These are phyloP conservation scores for Niveomyces coronatus DNA, from an alignment of 2,329 filamentous ascomycete species.

Conservation along the genomic window DNA sequence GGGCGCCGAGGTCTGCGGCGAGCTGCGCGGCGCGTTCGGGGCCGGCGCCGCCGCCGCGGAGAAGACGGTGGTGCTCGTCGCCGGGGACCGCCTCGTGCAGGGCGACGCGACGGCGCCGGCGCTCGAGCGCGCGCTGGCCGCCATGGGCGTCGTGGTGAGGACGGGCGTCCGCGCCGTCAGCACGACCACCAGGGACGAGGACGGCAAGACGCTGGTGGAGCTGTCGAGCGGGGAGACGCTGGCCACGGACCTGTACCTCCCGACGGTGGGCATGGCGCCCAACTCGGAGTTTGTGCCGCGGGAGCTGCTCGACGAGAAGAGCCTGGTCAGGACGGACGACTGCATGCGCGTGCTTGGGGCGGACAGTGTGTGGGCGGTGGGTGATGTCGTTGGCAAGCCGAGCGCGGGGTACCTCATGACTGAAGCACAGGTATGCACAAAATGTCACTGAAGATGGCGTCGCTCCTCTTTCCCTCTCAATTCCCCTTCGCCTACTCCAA, in stretches of 20 bases:
- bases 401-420: constrained; percentile 49
- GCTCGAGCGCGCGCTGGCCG: constrained; percentile 39
- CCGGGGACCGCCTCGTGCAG: constrained; percentile 29
- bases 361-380: constrained; percentile 40
- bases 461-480: too few species aligned
- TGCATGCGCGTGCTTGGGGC: constrained; percentile 35
- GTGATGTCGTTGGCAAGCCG: constrained; percentile 42
- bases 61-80: constrained; percentile 40
- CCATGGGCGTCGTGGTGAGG: constrained; percentile 40
- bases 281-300: constrained; percentile 44
- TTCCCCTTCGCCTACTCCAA: too few species aligned
- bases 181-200: constrained; percentile 20
- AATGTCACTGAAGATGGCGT: too few species aligned
- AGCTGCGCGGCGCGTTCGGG: constrained; percentile 43
- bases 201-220: constrained; percentile 38
- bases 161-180: constrained; percentile 32
- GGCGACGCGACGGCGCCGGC: constrained; percentile 32
- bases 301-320: constrained; percentile 31
- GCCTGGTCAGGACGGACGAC: constrained; percentile 40
- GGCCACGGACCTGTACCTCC: constrained; percentile 44
- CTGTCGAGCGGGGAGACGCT: constrained; percentile 37
- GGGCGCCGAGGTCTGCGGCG: constrained; percentile 44
- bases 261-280: constrained; percentile 43
- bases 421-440: constrained; percentile 36
- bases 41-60: too few species aligned